These are phyloP conservation scores for Irpex sp. DNA, from an alignment of 1,284 basidiomycete species.

Conservation along the genomic window DNA sequence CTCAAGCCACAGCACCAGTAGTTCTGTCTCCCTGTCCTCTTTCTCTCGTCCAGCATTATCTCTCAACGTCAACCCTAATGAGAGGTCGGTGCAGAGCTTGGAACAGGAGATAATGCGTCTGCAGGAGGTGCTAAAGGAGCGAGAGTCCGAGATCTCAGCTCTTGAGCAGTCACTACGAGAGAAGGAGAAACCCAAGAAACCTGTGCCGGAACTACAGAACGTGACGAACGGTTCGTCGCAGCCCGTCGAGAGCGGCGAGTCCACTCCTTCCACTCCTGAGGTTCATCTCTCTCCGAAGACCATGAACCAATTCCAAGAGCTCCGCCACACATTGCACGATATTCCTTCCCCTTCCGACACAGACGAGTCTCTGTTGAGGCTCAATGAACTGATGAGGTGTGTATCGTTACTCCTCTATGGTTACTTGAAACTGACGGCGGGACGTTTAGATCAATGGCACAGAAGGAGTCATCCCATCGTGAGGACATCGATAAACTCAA, in stretches of 20 bases:
- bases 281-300: slow-evolving; percentile 62
- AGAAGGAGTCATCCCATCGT: slow-evolving; percentile 85
- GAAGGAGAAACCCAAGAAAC: slow-evolving; percentile 29
- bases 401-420: slow-evolving; percentile 22
- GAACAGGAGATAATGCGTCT: slow-evolving; percentile 91
- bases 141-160: slow-evolving; percentile 80
- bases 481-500: slow-evolving; percentile 73
- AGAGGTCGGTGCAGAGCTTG: slow-evolving; percentile 77
- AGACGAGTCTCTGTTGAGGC: slow-evolving; percentile 66
- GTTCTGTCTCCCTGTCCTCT: slow-evolving; percentile 48
- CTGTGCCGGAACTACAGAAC: slow-evolving; percentile 17
- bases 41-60: slow-evolving; percentile 49
- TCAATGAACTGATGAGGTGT: slow-evolving; percentile 87
- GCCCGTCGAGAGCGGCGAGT: slow-evolving; percentile 25
- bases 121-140: slow-evolving; percentile 83
- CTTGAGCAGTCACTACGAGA: slow-evolving; percentile 70
- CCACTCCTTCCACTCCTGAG: slow-evolving; percentile 16
- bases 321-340: slow-evolving; percentile 54
- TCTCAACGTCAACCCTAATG: slow-evolving; percentile 38
- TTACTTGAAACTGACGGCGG: slow-evolving; percentile 7
- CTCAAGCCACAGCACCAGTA: slow-evolving; percentile 68
- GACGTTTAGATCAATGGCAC: slow-evolving; percentile 81
- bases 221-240: slow-evolving; percentile 13
- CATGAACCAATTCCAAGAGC: slow-evolving; percentile 64
- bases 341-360: slow-evolving; percentile 39